Percentiles rank a stretch among this genome's conserved stretches.
Conservation (phyloP, 768 basidiomycete species). For the Lentinus brumalis region DNA sequence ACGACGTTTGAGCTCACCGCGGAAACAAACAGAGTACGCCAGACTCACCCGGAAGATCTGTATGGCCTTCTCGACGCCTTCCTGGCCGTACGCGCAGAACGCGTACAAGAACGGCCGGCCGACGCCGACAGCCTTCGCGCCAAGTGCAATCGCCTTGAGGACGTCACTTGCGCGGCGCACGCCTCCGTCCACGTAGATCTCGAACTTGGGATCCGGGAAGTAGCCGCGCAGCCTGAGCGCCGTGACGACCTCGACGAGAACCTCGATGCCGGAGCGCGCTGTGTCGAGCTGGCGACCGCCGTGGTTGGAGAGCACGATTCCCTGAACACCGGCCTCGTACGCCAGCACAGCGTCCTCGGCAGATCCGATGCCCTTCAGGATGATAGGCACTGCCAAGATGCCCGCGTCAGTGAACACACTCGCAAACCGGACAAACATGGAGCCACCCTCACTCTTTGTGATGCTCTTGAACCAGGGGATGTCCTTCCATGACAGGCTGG, state of each 20-base stretch:
- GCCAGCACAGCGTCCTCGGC: slow-evolving; percentile 87
- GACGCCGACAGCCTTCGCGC: slow-evolving; percentile 82
- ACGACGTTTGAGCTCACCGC: not conserved
- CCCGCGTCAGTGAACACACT: not conserved
- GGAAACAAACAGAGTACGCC: not conserved
- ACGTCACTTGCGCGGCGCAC: slow-evolving; percentile 87
- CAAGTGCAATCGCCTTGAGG: slow-evolving; percentile 81
- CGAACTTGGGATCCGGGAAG: slow-evolving; percentile 77
- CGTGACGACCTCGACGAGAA: slow-evolving; percentile 84
- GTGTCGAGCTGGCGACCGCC: slow-evolving; percentile 71
- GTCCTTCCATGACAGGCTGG: slow-evolving; percentile 84
- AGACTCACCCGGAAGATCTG: slow-evolving; percentile 66
- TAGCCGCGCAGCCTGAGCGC: slow-evolving; percentile 65
- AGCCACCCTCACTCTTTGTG: slow-evolving; percentile 45
- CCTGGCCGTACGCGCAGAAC: slow-evolving; percentile 82
- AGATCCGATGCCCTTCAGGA: slow-evolving; percentile 85
- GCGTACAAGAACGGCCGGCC: slow-evolving; percentile 87
- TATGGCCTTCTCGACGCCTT: slow-evolving; percentile 80
- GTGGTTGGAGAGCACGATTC: slow-evolving; percentile 86
- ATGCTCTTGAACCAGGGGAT: slow-evolving; percentile 65
- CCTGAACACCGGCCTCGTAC: slow-evolving; percentile 72
- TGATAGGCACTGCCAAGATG: slow-evolving; percentile 69
- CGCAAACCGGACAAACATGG: too few species aligned
- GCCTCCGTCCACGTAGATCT: slow-evolving; percentile 89
- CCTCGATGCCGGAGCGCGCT: slow-evolving; percentile 85